phyloP scores from a whole-genome alignment of 345 rosid genomes.

The Camelina hispida region DNA sequence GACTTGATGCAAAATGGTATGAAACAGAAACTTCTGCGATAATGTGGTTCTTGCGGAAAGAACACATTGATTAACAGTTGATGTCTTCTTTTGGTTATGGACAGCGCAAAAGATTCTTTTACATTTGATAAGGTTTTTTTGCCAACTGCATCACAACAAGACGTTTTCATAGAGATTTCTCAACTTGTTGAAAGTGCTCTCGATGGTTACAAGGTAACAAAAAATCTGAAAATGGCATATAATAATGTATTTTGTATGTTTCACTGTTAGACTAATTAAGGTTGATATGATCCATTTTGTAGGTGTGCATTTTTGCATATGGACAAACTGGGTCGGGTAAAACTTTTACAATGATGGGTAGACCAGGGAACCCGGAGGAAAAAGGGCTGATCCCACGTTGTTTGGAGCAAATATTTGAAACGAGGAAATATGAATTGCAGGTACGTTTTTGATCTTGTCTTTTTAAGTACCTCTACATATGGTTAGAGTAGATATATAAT shows the following conservation, averaged over 20 bases:
- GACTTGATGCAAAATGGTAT: conserved; percentile 83
- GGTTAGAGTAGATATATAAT: background rate
- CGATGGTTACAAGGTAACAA: conserved; percentile 92
- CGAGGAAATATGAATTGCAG: conserved; percentile 94
- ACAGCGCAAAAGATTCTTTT: conserved; percentile 87
- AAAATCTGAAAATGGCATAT: background rate
- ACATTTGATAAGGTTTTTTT: conserved; percentile 84
- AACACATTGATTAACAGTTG: background rate
- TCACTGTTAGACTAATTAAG: background rate
- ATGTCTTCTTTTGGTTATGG: conserved; percentile 16
- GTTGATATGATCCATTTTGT: conserved; percentile 29
- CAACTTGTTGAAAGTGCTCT: conserved; percentile 99
- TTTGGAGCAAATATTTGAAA: conserved; percentile 90
- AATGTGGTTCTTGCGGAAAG: background rate
- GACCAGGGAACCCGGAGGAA: conserved; percentile 65
- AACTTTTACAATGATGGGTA: conserved; percentile 99
- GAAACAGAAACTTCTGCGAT: background rate
- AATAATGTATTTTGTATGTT: background rate
- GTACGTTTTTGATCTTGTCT: conserved; percentile 45
- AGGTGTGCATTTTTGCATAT: conserved; percentile 98
- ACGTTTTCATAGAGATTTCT: conserved; percentile 88
- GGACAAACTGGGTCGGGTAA: conserved; percentile 99
- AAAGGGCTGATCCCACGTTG: conserved; percentile 95
- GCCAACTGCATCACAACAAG: conserved; percentile 79
- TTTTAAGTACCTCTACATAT: background rate